Evolutionary conservation across 495 filamentous ascomycete genomes (phyloP), one percentile per base, ranked within the genome.

Genomic region (Podospora appendiculata): DNA sequence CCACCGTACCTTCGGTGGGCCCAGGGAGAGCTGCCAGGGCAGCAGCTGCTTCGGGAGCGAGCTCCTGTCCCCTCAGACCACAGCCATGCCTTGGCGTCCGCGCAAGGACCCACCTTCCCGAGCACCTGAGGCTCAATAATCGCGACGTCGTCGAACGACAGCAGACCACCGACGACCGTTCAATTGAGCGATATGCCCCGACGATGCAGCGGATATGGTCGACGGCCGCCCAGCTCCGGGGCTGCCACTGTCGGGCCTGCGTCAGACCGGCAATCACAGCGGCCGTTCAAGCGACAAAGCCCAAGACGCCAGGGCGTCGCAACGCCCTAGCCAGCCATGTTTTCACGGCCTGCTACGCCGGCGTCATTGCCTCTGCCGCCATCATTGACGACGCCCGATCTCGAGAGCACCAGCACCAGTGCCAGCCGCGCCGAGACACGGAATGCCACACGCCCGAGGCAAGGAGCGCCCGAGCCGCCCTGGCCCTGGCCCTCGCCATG

Each of bases 161-260:
- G 43, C 51, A 47, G 18, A 49, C 48, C 53, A 54, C 55, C 46
- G 18, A 49, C 41, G 9, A 47, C 51, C 32, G 12, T 13, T 8
- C n/a, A 32, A 48, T 42, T 19, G 52, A 47, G 45, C 58, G 70
- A 66, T 41, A 73, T 72, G 68, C 67, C 52, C 57, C 55, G 67
- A 62, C 52, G 54, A 90, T 91, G 87, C 82, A 84, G 65, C 75
- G 75, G 51, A 60, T 88, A 55, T 87, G 82, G 82, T 86, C 83
- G 69, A 84, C 83, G 65, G 77, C 80, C 70, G 79, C 76, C 60
- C 78, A 77, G 71, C 71, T 70, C 57, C 78, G 79, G 68, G 76
- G 79, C 50, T 87, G 85, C 71, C 76, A 74, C 56, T 88, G 83
- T 68, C 76, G 79, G 50, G 70, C 81, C 51, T 87, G 85, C 66